A percentile compares a stretch with the other conserved stretches of the same genome.
These are phyloP conservation scores for Tricholoma saponaceum DNA, from an alignment of 768 basidiomycete species.

Conservation along the genomic window DNA sequence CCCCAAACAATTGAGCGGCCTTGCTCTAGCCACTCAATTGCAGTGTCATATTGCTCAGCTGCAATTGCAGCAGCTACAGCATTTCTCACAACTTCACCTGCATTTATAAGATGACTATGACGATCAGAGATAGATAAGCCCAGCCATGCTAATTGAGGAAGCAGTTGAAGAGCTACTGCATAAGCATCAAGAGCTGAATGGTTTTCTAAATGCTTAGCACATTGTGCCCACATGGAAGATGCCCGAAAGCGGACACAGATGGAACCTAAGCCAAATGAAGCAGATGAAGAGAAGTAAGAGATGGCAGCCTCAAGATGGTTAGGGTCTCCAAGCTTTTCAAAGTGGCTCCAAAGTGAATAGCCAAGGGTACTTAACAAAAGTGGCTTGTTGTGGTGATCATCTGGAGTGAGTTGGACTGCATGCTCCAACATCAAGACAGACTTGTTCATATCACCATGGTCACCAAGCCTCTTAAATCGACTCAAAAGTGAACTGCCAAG, in stretches of 20 bases:
- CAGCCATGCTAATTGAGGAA: neutral
- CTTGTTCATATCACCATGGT: too few relatives aligned
- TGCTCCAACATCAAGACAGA: neutral
- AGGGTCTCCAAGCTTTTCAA: too few relatives aligned
- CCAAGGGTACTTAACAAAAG: neutral
- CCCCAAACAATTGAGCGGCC: constrained; percentile 25
- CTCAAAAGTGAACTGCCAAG: too few relatives aligned
- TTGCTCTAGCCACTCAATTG: constrained; percentile 32
- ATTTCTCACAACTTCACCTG: neutral
- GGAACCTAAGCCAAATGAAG: neutral
- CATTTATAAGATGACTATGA: neutral
- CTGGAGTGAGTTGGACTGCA: neutral
- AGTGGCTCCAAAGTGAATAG: too few relatives aligned
- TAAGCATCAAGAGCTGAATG: neutral
- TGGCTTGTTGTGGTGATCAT: neutral
- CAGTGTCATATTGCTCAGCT: constrained; percentile 13
- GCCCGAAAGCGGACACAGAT: neutral
- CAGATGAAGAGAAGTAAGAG: neutral
- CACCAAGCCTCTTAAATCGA: too few relatives aligned
- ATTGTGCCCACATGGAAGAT: neutral
- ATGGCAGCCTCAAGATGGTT: neutral
- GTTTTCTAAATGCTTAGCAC: neutral
- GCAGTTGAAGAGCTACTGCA: constrained; percentile 1
- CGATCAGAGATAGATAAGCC: neutral
- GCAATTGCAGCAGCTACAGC: constrained; percentile 24